These are phyloP conservation scores for Recurvomyces mirabilis DNA, from an alignment of 495 filamentous ascomycete species.

Conservation along the genomic window DNA sequence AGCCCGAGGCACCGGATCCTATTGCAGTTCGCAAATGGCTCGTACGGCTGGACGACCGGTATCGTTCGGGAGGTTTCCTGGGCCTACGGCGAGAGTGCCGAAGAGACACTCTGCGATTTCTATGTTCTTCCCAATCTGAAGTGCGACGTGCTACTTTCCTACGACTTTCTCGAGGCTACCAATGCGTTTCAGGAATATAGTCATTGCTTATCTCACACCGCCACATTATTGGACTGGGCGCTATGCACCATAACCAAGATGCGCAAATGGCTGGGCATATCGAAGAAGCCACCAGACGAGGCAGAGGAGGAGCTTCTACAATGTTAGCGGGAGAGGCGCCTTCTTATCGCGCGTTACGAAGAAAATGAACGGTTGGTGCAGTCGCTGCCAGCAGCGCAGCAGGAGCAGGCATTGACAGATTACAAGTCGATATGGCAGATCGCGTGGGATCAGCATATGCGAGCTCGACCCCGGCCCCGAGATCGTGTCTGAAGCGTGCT, in stretches of 20 bases:
- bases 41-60: not conserved
- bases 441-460: not conserved
- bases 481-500: too few species aligned
- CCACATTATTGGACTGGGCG: not conserved
- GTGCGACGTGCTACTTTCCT: slow-evolving; percentile 1
- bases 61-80: not conserved
- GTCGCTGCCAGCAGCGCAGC: not conserved
- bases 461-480: not conserved
- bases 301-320: not conserved
- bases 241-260: not conserved
- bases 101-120: not conserved
- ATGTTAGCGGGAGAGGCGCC: not conserved
- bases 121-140: not conserved
- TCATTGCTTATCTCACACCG: not conserved
- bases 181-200: not conserved
- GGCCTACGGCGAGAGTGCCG: not conserved
- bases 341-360: not conserved
- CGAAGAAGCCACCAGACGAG: not conserved
- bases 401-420: not conserved
- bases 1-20: not conserved
- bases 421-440: not conserved
- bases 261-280: not conserved
- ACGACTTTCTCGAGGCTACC: not conserved
- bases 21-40: not conserved
- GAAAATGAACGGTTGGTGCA: not conserved